These are phyloP conservation scores for Phanerochaete sordida DNA, from an alignment of 768 basidiomycete genomes.

Conservation along the genomic window DNA sequence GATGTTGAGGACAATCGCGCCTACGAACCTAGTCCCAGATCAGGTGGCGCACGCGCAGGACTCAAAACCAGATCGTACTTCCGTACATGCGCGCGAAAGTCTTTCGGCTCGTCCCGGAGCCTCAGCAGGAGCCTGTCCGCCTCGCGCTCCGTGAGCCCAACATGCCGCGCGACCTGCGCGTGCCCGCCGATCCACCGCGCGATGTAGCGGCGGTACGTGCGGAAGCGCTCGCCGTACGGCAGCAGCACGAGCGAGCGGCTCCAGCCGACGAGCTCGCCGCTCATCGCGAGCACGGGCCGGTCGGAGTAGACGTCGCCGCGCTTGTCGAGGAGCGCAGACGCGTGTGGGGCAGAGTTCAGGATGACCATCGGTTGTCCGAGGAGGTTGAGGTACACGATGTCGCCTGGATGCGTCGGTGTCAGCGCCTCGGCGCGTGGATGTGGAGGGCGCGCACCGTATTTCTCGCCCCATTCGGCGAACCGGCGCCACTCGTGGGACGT, in stretches of 20 bases:
- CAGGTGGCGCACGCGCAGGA: neutral
- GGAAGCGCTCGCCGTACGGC: conserved; percentile 22
- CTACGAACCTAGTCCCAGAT: conserved; percentile 15
- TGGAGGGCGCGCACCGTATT: conserved; percentile 12
- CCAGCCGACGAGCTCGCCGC: conserved; percentile 23
- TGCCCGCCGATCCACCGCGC: conserved; percentile 19
- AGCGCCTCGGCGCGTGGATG: no score
- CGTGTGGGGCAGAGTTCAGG: conserved; percentile 24
- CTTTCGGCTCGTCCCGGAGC: conserved; percentile 23
- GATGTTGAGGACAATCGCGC: conserved; percentile 26
- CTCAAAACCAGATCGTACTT: conserved; percentile 21
- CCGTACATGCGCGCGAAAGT: conserved; percentile 23
- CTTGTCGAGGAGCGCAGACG: conserved; percentile 27
- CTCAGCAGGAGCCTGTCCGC: neutral
- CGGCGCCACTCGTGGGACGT: conserved; percentile 1
- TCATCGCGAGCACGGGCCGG: conserved; percentile 5
- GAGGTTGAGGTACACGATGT: conserved; percentile 25
- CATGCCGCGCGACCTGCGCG: conserved; percentile 23
- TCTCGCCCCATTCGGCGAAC: conserved; percentile 6
- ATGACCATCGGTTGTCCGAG: conserved; percentile 26
- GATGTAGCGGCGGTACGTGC: conserved; percentile 22
- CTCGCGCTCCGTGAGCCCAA: conserved; percentile 4
- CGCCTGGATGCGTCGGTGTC: no score
- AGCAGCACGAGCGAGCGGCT: conserved; percentile 17
- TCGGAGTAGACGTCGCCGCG: conserved; percentile 27